Evolutionary conservation across 2,329 filamentous ascomycete species (phyloP).

Genomic region (Metarhizium brunneum): DNA sequence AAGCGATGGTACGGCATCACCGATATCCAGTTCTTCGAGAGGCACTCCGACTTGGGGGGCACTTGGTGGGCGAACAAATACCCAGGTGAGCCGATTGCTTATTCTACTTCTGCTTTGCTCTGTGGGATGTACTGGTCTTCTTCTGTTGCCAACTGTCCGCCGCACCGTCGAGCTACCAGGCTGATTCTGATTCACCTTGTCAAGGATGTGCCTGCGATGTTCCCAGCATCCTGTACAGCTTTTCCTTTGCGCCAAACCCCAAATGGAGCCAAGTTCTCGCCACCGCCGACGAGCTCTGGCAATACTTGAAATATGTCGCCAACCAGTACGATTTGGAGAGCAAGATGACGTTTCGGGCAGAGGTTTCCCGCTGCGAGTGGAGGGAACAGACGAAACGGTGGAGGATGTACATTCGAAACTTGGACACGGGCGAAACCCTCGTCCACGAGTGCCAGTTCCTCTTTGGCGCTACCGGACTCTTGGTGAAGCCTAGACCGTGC

Average conservation of each 20-base stretch:
- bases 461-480: constrained; percentile 24
- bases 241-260: constrained; percentile 50
- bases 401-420: constrained; percentile 20
- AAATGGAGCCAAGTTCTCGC: constrained; percentile 51
- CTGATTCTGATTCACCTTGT: neutral
- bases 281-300: constrained; percentile 42
- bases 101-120: neutral
- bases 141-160: neutral
- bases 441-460: constrained; percentile 31
- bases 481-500: constrained; percentile 23
- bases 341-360: constrained; percentile 28
- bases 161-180: neutral
- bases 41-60: constrained; percentile 47
- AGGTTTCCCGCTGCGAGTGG: constrained; percentile 30
- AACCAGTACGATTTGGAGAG: constrained; percentile 29
- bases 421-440: constrained; percentile 12
- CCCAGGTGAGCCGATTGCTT: constrained; percentile 29
- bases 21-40: constrained; percentile 53
- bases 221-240: constrained; percentile 51
- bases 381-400: constrained; percentile 23
- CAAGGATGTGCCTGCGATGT: constrained; percentile 43
- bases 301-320: constrained; percentile 46
- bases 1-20: constrained; percentile 47
- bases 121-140: too few species aligned
- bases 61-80: constrained; percentile 58